Conservation (phyloP, 371 early-diverging fungal genomes). For the Mucor velutinosus region DNA sequence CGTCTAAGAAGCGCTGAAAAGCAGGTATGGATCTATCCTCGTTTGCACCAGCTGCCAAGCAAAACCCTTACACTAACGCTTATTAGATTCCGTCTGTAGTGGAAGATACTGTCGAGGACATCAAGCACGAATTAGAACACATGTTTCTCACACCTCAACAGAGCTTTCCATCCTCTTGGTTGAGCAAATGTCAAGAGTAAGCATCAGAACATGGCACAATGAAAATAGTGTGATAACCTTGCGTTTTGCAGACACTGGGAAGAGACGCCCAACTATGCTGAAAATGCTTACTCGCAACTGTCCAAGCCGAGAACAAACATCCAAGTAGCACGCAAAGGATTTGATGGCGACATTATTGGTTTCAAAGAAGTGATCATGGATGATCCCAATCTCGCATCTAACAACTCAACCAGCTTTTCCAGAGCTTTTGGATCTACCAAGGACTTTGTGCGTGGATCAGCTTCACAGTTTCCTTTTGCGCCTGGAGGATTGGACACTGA, state of each 20-base stretch:
- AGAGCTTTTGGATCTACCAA: slow-evolving; percentile 64
- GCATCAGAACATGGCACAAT: background rate
- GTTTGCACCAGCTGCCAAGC: background rate
- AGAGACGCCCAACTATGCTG: slow-evolving; percentile 49
- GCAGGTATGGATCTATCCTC: background rate
- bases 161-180: slow-evolving; percentile 51
- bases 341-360: slow-evolving; percentile 55
- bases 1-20: slow-evolving; percentile 3
- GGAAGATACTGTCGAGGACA: slow-evolving; percentile 20
- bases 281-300: slow-evolving; percentile 45
- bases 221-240: background rate
- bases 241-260: slow-evolving; percentile 46
- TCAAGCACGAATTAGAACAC: slow-evolving; percentile 47
- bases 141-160: slow-evolving; percentile 50
- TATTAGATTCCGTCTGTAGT: background rate
- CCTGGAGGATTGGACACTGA: slow-evolving; percentile 71
- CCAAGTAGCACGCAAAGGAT: slow-evolving; percentile 50
- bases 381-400: slow-evolving; percentile 55
- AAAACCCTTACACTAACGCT: too few species aligned
- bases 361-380: slow-evolving; percentile 46
- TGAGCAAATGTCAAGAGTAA: slow-evolving; percentile 59
- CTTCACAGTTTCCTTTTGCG: slow-evolving; percentile 77
- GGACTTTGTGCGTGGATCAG: slow-evolving; percentile 76
- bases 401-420: slow-evolving; percentile 76
- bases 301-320: slow-evolving; percentile 50